phyloP scores from a whole-genome alignment of 1,139 yeast species.

The Debaryomyces singareniensis region DNA sequence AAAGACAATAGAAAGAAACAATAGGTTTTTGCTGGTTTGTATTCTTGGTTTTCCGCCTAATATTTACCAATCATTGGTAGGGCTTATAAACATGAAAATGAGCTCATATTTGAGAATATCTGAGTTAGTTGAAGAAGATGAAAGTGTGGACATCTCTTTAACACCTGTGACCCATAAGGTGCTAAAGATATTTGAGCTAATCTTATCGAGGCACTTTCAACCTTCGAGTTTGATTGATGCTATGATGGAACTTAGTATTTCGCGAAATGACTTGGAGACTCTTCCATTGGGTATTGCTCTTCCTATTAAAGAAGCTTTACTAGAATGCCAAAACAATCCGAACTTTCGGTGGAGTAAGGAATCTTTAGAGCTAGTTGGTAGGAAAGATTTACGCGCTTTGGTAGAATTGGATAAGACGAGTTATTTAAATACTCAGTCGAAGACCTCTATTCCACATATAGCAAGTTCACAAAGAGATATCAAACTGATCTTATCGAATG shows the following conservation, averaged over 20 bases:
- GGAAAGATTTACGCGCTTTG: conserved; percentile 54
- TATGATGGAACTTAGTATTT: conserved; percentile 51
- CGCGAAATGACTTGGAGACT: conserved; percentile 51
- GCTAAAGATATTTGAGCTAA: conserved; percentile 53
- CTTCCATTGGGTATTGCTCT: conserved; percentile 68
- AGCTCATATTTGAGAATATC: conserved; percentile 62
- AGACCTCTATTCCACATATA: conserved; percentile 7
- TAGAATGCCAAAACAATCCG: conserved; percentile 51
- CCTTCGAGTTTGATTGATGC: conserved; percentile 50
- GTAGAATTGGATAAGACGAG: conserved; percentile 8
- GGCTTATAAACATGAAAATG: conserved; percentile 41
- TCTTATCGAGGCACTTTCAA: conserved; percentile 49
- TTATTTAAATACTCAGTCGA: conserved; percentile 8
- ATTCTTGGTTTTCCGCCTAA: conserved; percentile 49
- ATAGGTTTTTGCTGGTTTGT: conserved; percentile 34
- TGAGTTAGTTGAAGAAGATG: conserved; percentile 59
- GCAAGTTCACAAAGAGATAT: conserved; percentile 35
- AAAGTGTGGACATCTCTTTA: conserved; percentile 49
- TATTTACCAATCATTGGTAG: conserved; percentile 45
- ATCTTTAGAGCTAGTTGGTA: conserved; percentile 56
- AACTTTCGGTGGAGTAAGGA: conserved; percentile 42
- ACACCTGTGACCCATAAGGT: conserved; percentile 62
- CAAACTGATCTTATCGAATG: conserved; percentile 39
- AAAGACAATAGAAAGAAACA: conserved; percentile 15
- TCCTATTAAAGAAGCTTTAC: conserved; percentile 58